Evolutionary conservation across 2,329 filamentous ascomycete species (phyloP), one percentile per base, ranked within the genome.

Genomic region (Ceratocystiopsis minuta): DNA sequence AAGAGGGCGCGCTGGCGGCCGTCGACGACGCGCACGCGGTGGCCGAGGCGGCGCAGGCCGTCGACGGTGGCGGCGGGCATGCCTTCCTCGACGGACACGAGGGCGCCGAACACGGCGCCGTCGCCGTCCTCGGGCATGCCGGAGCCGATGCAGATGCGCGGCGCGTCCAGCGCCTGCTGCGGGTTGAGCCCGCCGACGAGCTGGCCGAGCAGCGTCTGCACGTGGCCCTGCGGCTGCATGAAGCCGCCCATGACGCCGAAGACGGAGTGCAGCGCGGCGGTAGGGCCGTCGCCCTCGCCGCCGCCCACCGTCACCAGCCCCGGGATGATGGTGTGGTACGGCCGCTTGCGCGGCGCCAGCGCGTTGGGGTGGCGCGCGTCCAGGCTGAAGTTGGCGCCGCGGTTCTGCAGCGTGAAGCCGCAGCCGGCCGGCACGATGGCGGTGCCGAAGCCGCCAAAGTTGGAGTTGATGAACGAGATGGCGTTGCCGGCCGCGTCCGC

Each of bases 201-300:
- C 71, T 93, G 87, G 50, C 92, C 93, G 2, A 96, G 66, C 11
- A 98, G 62, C 0, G 94, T 86, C 59, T 96, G 90, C 0, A 96
- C 78, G 46, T 96, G 90, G 17, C 88, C 90, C 60, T 96, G 90
- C 0, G 90, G 90, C 62, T 98, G 90, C 82, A 96, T 96, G 61
- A 92, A 96, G 3, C 86, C 88, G 41, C 90, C 90, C 90, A 96
- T 96, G 46, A 96, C 88, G 41, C 90, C 90, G 53, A 88, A 95
- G 0, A 93, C 81, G 4, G 75, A 80, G 57, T 94, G 83, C 43
- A 96, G 62, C 39, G 72, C 78, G 20, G 74, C 73, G 51, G 92
- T 85, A 5, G 64, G 62, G 16, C 73, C 57, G 50, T 90, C 85
- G 0, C 20, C 20, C 4, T 20, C 20, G 20, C 20, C 20, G 20